Conservation (phyloP, 192 early-diverging fungal species). For the Mycoemilia scoparia region DNA sequence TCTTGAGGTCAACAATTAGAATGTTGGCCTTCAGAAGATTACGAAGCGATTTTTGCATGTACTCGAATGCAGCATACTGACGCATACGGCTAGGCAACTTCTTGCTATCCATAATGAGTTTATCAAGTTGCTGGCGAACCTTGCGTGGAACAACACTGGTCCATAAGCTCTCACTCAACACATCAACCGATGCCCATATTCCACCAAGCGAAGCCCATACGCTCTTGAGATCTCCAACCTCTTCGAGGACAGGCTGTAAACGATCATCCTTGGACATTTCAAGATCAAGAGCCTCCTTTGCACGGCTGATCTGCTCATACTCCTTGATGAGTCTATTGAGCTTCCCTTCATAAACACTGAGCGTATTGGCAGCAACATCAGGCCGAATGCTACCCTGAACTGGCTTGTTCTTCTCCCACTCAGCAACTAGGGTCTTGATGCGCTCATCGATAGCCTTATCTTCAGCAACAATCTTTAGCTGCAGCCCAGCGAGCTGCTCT, state of each 20-base stretch:
- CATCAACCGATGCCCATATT: constrained; percentile 69
- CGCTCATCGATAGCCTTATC: constrained; percentile 74
- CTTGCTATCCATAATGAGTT: constrained; percentile 59
- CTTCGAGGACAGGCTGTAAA: constrained; percentile 73
- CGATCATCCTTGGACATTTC: constrained; percentile 48
- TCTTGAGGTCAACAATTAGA: constrained; percentile 75
- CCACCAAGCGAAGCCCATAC: constrained; percentile 75
- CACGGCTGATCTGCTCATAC: constrained; percentile 68
- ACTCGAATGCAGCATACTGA: constrained; percentile 92
- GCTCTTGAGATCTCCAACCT: constrained; percentile 73
- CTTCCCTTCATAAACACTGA: constrained; percentile 70
- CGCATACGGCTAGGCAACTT: constrained; percentile 93
- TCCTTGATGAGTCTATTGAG: constrained; percentile 67
- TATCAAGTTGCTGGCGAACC: constrained; percentile 71
- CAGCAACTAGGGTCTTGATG: constrained; percentile 57
- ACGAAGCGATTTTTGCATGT: constrained; percentile 71
- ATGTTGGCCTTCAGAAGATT: constrained; percentile 63
- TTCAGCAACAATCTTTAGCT: constrained; percentile 87
- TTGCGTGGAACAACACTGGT: constrained; percentile 72
- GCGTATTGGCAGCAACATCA: constrained; percentile 58
- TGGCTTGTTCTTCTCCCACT: constrained; percentile 94
- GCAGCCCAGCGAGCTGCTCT: constrained; percentile 83
- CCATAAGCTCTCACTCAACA: constrained; percentile 81
- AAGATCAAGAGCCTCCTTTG: constrained; percentile 87
- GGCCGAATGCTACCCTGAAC: constrained; percentile 84